Base-by-base conservation (phyloP, 2,329 filamentous ascomycete species). In the Fusarium coicis region DNA sequence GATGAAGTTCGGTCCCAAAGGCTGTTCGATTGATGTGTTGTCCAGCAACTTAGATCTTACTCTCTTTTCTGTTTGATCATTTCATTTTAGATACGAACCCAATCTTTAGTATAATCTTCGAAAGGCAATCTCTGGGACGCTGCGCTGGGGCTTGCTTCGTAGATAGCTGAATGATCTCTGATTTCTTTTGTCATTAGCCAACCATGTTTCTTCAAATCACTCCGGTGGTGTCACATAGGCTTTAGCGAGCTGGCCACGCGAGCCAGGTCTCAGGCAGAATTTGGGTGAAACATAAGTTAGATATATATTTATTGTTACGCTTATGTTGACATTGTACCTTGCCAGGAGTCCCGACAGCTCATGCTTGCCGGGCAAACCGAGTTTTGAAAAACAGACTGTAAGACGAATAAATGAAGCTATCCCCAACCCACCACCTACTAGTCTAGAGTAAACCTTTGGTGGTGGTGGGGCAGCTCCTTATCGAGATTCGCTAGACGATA, bases 31-130 rank as follows among this genome's bases (percentile, higher is more conserved):
- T 21, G 50, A 28, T 58, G 30, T 60, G 52, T 49, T 63, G 52
- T 44, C 43, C 28, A 32, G 36, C 39, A 65, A 44, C 34, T n/a
- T 73, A 73, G 71, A 74, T 73, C 68, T 59, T 53, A 68, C 71
- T 72, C 62, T 56, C 50, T 70, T 56, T 55, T 67, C 32, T 63
- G 28, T 52, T 55, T 44, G 34, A 11, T 36, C 28, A 44, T 47
- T 23, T 46, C 58, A 50, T 68, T 63, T 46, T 73, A 74, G 67
- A 73, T 74, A 65, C 49, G 16, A 58, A 72, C 14, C 32, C 18
- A 30, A 18, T 10, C 4, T 28, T 23, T 18, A 44, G 15, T 39
- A 28, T 19, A 21, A 26, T 66, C 21, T 34, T 19, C 40, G 23
- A 12, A 52, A 26, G 12, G 28, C 34, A 39, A n/a, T 32, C 7